Conservation (phyloP, 2,329 filamentous ascomycete species). For the Aspergillus sp. region DNA sequence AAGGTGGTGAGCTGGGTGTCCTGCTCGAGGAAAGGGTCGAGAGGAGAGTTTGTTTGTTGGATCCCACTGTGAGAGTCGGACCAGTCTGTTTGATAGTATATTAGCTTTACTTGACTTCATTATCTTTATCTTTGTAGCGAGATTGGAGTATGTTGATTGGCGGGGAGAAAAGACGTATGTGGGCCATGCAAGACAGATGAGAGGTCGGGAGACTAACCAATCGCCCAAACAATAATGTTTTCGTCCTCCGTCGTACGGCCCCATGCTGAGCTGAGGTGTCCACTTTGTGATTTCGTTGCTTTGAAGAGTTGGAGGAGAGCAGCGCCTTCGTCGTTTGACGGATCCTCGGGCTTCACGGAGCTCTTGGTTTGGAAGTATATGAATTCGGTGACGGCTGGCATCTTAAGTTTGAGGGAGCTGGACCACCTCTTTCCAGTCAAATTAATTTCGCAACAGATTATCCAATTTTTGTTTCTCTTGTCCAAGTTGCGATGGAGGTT, state of each 20-base stretch:
- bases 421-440: no score
- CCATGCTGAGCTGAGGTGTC: slow-evolving; percentile 37
- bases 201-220: slow-evolving; percentile 26
- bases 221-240: slow-evolving; percentile 36
- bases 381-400: slow-evolving; percentile 36
- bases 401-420: slow-evolving; percentile 8
- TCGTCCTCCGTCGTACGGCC: slow-evolving; percentile 38
- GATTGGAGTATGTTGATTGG: neutral
- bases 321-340: slow-evolving; percentile 32
- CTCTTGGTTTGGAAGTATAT: slow-evolving; percentile 38
- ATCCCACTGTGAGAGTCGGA: slow-evolving; percentile 29
- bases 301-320: slow-evolving; percentile 29
- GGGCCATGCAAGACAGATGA: neutral
- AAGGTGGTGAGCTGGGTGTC: slow-evolving; percentile 24
- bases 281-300: slow-evolving; percentile 33
- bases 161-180: neutral
- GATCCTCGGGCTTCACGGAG: slow-evolving; percentile 40
- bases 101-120: neutral
- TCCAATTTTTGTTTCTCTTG: neutral
- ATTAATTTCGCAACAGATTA: neutral
- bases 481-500: neutral
- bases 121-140: neutral
- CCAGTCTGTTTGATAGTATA: slow-evolving; percentile 28
- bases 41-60: slow-evolving; percentile 10
- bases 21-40: slow-evolving; percentile 27